A percentile compares a stretch with the other conserved stretches of the same genome.
Conservation (phyloP, 2,329 filamentous ascomycete genomes). For the Colletotrichum sp. region DNA sequence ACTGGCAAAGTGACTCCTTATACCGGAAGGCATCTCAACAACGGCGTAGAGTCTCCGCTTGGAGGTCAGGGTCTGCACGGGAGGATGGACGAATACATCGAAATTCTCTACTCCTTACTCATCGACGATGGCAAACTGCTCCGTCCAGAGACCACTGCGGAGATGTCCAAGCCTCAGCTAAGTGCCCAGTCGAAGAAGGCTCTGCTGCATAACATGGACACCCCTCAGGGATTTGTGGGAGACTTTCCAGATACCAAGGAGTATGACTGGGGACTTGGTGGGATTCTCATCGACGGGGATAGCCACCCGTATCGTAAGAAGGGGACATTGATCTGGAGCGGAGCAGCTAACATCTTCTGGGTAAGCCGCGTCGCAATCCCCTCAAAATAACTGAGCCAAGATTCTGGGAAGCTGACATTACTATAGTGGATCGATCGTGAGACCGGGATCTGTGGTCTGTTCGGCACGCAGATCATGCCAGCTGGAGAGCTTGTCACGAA, state of each 20-base stretch:
- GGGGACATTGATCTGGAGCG: slow-evolving; percentile 46
- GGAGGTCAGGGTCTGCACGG: slow-evolving; percentile 40
- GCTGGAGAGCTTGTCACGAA: slow-evolving; percentile 39
- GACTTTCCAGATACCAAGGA: slow-evolving; percentile 35
- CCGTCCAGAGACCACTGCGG: slow-evolving; percentile 39
- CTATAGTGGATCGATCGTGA: slow-evolving; percentile 34
- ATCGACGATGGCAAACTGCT: slow-evolving; percentile 50
- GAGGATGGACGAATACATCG: slow-evolving; percentile 43
- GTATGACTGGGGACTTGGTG: slow-evolving; percentile 45
- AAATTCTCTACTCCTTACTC: slow-evolving; percentile 50
- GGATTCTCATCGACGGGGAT: slow-evolving; percentile 42
- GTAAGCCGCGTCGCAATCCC: slow-evolving; percentile 29
- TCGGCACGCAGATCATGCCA: slow-evolving; percentile 45
- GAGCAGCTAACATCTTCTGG: slow-evolving; percentile 51
- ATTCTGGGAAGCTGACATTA: neutral
- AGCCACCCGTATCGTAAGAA: slow-evolving; percentile 38
- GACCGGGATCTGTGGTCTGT: slow-evolving; percentile 42
- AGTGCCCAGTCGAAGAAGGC: neutral
- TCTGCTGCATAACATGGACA: slow-evolving; percentile 30
- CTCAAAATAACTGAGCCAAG: neutral
- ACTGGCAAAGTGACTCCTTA: slow-evolving; percentile 11
- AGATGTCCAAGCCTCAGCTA: slow-evolving; percentile 54
- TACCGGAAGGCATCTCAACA: neutral
- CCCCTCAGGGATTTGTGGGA: slow-evolving; percentile 28
- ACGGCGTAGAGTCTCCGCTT: slow-evolving; percentile 24